Base-by-base conservation (phyloP, 2,329 filamentous ascomycete species). In the Diaporthe caulivora region DNA sequence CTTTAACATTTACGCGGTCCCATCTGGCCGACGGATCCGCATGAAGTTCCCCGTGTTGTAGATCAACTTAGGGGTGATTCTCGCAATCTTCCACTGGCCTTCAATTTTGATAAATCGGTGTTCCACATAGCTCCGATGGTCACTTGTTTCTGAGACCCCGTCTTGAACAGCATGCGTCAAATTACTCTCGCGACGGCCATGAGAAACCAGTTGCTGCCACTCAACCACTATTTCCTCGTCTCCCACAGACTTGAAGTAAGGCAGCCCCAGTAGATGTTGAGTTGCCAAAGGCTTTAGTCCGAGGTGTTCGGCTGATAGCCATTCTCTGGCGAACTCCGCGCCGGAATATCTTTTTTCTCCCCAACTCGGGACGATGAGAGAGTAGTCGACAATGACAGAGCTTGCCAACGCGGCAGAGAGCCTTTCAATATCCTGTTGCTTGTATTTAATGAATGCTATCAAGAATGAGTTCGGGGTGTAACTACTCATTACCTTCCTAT, bases 1-100 rank as follows among this genome's bases (percentile, higher is more conserved):
- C 18, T n/a, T 1, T 17, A 6, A 2, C 10, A 9, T 24, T 64
- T 34, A 64, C 42, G 10, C 8, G 2, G 3, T 29, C 9, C 60
- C 29, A 3, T 65, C 42, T n/a, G 60, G 44, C 18, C 60, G 60
- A 1, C 60, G 44, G 2, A 65, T 65, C 26, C 29, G 21, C 60
- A 65, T 51, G 60, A 65, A 65, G 7, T 65, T 65, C 7, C 60
- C 60, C 7, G 60, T 65, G 21, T 65, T 49, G 60, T 49, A 65
- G 10, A 51, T 65, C 7, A 51, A 17, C 17, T 51, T 49, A 1
- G 60, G 60, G 6, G 60, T 65, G 21, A 65, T 65, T 15, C 21
- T 49, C 29, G 44, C 42, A 29, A 65, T 49, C 29, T 65, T 65
- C 60, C 60, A 65, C 11, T 24, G 49, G 13, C 60, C 60, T 49